A percentile compares a stretch with the other conserved stretches of the same genome.
Conservation (phyloP, 371 early-diverging fungal genomes). For the Phascolomyces articulosus region DNA sequence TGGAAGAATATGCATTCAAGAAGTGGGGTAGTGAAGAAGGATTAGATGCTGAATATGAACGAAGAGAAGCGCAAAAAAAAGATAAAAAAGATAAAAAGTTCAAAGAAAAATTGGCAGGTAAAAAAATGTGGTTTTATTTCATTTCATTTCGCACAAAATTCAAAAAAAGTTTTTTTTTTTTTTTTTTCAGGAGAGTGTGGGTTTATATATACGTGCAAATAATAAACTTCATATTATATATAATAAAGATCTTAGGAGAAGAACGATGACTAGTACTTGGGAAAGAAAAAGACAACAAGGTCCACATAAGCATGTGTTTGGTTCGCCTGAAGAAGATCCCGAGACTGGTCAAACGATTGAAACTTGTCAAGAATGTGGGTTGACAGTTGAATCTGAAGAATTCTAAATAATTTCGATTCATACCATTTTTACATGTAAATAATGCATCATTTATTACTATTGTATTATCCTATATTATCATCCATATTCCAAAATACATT, state of each 20-base stretch:
- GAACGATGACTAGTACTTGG: constrained; percentile 84
- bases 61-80: constrained; percentile 81
- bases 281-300: constrained; percentile 63
- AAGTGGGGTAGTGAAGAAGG: constrained; percentile 92
- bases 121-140: neutral
- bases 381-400: constrained; percentile 75
- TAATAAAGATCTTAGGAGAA: constrained; percentile 82
- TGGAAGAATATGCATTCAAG: constrained; percentile 90
- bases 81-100: constrained; percentile 84
- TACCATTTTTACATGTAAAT: neutral
- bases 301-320: constrained; percentile 79
- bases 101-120: constrained; percentile 72
- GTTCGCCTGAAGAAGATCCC: constrained; percentile 47
- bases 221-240: too few relatives aligned
- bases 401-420: constrained; percentile 40
- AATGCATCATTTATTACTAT: neutral
- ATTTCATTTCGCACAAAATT: neutral
- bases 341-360: constrained; percentile 53
- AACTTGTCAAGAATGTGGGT: constrained; percentile 71
- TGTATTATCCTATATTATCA: too few relatives aligned
- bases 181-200: too few relatives aligned
- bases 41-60: constrained; percentile 89
- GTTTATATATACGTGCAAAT: too few relatives aligned
- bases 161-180: neutral
- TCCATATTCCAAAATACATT: too few relatives aligned